Conservation (phyloP, 2,329 filamentous ascomycete species). For the Arthrobotrys musiformis region DNA sequence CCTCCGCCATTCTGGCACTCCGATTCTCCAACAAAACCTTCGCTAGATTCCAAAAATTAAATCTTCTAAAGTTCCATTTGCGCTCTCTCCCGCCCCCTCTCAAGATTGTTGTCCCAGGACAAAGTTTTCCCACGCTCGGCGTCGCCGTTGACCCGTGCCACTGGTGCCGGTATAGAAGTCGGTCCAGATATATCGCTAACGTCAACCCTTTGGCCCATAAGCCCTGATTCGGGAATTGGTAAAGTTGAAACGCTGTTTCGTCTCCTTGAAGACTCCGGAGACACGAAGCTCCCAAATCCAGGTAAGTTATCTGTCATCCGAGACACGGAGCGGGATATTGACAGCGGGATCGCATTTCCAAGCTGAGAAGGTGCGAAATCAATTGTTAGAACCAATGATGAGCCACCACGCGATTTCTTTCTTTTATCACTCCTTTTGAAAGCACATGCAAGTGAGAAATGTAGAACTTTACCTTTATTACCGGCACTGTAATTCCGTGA, state of each 20-base stretch:
- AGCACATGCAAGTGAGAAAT: neutral
- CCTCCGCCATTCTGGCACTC: neutral
- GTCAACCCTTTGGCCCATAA: conserved; percentile 3
- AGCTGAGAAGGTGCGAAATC: conserved; percentile 10
- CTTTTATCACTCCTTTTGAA: no score
- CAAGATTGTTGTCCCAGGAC: conserved; percentile 44
- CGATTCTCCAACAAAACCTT: neutral
- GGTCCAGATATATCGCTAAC: conserved; percentile 23
- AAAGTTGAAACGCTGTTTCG: conserved; percentile 21
- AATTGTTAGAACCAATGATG: conserved; percentile 11
- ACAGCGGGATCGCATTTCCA: conserved; percentile 34
- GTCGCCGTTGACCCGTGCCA: neutral
- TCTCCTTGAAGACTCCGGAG: conserved; percentile 25
- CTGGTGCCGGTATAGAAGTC: neutral
- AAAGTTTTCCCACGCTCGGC: conserved; percentile 33
- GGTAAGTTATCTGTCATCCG: conserved; percentile 44
- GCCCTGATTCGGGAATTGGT: neutral
- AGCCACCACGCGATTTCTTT: neutral
- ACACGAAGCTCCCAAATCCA: conserved; percentile 25
- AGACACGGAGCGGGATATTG: conserved; percentile 48
- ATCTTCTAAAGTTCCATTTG: neutral
- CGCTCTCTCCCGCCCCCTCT: conserved; percentile 26
- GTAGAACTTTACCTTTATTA: conserved; percentile 52
- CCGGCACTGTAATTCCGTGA: conserved; percentile 56
- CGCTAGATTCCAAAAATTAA: neutral